Evolutionary conservation across 257 asterid genomes (phyloP).

Genomic region (Anisodus acutangulus): DNA sequence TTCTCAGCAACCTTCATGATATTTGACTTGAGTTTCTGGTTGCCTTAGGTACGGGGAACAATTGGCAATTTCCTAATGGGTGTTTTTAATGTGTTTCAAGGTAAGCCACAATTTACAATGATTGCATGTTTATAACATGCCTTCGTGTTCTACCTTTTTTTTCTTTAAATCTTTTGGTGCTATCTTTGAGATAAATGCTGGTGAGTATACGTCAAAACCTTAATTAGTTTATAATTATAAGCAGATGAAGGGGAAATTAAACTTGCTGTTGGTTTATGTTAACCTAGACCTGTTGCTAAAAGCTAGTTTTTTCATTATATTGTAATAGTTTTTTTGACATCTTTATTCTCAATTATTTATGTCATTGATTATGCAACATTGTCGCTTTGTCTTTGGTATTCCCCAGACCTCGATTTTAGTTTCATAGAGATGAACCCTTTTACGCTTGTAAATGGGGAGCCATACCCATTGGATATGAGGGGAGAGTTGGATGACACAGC

Average conservation of each 20-base stretch:
- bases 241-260: constrained; percentile 5
- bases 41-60: constrained; percentile 76
- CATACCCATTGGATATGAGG: constrained; percentile 89
- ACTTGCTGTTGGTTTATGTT: not conserved
- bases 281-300: constrained; percentile 6
- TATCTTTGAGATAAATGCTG: not conserved
- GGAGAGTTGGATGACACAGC: constrained; percentile 98
- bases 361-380: not conserved
- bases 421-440: constrained; percentile 95
- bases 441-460: constrained; percentile 79
- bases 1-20: not conserved
- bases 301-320: not conserved
- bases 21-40: constrained; percentile 24
- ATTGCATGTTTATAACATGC: constrained; percentile 23
- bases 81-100: constrained; percentile 80
- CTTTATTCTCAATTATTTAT: not conserved
- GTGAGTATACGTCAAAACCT: not conserved
- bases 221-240: not conserved
- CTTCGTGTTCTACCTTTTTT: not conserved
- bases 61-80: constrained; percentile 72
- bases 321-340: not conserved
- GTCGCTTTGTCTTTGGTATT: constrained; percentile 30
- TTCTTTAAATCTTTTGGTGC: constrained; percentile 6
- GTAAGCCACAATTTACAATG: constrained; percentile 42
- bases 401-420: constrained; percentile 85